Conservation (phyloP, 305 asterid species). For the Rubia balearica region DNA sequence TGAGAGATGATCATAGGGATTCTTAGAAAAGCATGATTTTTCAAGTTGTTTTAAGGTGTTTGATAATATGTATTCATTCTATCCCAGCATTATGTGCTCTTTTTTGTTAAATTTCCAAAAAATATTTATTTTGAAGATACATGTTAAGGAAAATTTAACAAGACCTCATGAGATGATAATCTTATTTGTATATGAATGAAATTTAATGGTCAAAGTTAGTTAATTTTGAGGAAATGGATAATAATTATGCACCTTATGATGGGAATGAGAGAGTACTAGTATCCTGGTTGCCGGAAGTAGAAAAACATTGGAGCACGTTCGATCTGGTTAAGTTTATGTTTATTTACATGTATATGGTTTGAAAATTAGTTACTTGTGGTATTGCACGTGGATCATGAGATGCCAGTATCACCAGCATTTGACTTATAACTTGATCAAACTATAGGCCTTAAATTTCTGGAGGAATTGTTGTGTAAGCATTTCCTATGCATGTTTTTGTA, state of each 20-base stretch:
- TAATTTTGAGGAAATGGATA: not conserved
- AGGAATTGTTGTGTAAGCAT: not conserved
- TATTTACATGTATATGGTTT: not conserved
- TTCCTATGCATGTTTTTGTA: not conserved
- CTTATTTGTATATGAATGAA: not conserved
- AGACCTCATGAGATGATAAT: not conserved
- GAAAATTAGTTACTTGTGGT: not conserved
- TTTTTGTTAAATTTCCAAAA: not conserved
- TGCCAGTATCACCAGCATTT: not conserved
- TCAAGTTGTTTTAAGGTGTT: not conserved
- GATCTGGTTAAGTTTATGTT: not conserved
- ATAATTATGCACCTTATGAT: not conserved
- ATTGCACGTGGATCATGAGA: not conserved
- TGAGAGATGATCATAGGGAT: not conserved
- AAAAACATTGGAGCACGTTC: no score
- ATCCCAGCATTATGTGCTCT: not conserved
- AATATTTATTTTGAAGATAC: no score
- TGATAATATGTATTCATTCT: not conserved
- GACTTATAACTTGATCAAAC: conserved; percentile 3
- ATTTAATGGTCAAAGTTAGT: not conserved
- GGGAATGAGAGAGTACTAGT: not conserved
- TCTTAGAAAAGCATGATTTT: not conserved
- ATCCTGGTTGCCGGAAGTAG: not conserved
- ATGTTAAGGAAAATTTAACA: not conserved
- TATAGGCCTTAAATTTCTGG: conserved; percentile 1